phyloP scores from a whole-genome alignment of 306 rosid species.

The Quercus robur region DNA sequence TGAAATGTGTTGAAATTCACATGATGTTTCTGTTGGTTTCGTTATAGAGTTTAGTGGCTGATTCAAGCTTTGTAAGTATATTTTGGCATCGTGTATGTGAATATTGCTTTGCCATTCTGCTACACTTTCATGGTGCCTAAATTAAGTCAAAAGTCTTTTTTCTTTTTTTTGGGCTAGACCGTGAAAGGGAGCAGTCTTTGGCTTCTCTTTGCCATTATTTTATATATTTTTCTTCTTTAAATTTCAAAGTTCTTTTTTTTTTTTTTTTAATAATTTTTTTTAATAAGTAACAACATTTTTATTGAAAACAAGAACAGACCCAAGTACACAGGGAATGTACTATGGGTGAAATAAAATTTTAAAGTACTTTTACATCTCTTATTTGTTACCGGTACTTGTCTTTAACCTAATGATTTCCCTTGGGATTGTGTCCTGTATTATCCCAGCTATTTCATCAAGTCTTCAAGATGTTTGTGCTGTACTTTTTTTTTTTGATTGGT shows the following conservation, averaged over 20 bases:
- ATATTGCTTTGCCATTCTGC: not conserved
- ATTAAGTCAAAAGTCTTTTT: not conserved
- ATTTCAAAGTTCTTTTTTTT: not conserved
- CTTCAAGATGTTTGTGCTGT: not conserved
- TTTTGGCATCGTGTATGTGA: not conserved
- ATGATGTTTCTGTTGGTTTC: not conserved
- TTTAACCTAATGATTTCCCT: not conserved
- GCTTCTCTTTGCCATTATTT: not conserved
- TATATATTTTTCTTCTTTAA: not conserved
- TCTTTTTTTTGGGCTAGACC: not conserved
- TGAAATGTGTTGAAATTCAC: conserved; percentile 13
- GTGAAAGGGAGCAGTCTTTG: not conserved
- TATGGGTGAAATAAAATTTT: no score
- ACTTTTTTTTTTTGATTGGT: not conserved
- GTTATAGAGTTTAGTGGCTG: not conserved
- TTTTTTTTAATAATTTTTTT: no score
- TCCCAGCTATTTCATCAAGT: not conserved
- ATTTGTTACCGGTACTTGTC: not conserved
- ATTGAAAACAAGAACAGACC: no score
- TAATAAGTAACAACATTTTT: no score
- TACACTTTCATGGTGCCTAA: not conserved
- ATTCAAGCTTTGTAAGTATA: not conserved
- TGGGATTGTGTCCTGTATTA: not conserved
- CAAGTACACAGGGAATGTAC: no score
- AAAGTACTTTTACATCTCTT: not conserved